Evolutionary conservation across 805 yeast species (phyloP).

Genomic region (Torulaspora quercuum): DNA sequence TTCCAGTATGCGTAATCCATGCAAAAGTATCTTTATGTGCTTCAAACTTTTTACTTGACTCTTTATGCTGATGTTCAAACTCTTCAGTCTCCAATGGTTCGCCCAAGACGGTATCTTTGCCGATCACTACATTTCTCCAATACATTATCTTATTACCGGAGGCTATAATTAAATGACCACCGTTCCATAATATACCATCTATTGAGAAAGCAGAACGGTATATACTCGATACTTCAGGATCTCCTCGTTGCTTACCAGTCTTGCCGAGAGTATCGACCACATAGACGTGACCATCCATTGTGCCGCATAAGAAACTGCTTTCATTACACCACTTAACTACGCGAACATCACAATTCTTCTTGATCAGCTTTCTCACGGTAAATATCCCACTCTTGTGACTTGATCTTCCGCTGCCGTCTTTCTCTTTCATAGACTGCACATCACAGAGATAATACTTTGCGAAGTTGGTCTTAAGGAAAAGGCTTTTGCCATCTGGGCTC

Average conservation of each 20-base stretch:
- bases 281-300: slow-evolving; percentile 24
- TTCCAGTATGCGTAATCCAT: slow-evolving; percentile 48
- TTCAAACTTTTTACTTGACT: slow-evolving; percentile 35
- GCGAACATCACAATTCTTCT: slow-evolving; percentile 27
- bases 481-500: slow-evolving; percentile 20
- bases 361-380: slow-evolving; percentile 20
- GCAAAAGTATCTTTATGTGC: slow-evolving; percentile 38
- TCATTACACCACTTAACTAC: slow-evolving; percentile 24
- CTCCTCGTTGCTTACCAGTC: slow-evolving; percentile 10
- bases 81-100: slow-evolving; percentile 39
- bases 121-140: slow-evolving; percentile 19
- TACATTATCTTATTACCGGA: slow-evolving; percentile 23
- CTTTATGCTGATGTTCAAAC: slow-evolving; percentile 37
- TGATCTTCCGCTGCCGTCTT: slow-evolving; percentile 4
- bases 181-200: slow-evolving; percentile 28
- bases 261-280: slow-evolving; percentile 15
- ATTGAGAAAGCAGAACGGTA: slow-evolving; percentile 17
- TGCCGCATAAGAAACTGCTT: slow-evolving; percentile 23
- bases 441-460: slow-evolving; percentile 29
- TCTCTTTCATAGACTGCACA: slow-evolving; percentile 12
- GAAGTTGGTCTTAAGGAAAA: slow-evolving; percentile 33
- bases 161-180: slow-evolving; percentile 21
- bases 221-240: slow-evolving; percentile 13
- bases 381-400: slow-evolving; percentile 6
- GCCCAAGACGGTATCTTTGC: slow-evolving; percentile 21